phyloP scores from a whole-genome alignment of 768 basidiomycete species.

The Termitomyces heimii region DNA sequence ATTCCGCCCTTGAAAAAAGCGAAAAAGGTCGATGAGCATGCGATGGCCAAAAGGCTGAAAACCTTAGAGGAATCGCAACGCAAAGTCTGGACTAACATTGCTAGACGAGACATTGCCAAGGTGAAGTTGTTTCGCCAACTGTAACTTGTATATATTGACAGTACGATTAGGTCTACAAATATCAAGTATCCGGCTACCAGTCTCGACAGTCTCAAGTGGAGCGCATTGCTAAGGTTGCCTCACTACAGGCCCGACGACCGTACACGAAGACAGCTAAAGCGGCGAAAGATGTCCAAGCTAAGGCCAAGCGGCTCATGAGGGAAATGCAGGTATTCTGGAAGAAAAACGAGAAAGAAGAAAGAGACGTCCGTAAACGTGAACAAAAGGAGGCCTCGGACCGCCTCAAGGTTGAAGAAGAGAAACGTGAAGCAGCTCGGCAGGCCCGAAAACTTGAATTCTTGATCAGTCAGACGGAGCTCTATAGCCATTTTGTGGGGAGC shows the following conservation, averaged over 20 bases:
- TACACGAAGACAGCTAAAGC: constrained; percentile 70
- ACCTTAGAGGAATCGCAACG: constrained; percentile 78
- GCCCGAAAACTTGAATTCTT: constrained; percentile 97
- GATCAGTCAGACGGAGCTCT: constrained; percentile 97
- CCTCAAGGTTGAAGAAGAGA: constrained; percentile 86
- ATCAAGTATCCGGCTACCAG: constrained; percentile 60
- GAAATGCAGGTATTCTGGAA: constrained; percentile 98
- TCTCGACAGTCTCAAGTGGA: constrained; percentile 65
- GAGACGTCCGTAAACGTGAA: constrained; percentile 87
- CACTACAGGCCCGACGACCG: constrained; percentile 74
- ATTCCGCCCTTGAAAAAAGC: constrained; percentile 71
- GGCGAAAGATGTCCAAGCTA: constrained; percentile 77
- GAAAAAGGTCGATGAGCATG: constrained; percentile 67
- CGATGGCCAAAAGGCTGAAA: constrained; percentile 71
- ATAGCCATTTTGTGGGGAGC: constrained; percentile 98
- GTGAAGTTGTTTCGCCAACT: constrained; percentile 26
- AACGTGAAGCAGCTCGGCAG: constrained; percentile 87
- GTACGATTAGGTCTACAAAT: constrained; percentile 66
- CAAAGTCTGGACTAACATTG: constrained; percentile 90
- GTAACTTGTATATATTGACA: neutral
- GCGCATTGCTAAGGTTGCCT: constrained; percentile 68
- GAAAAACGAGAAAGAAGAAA: constrained; percentile 95
- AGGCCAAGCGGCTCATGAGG: constrained; percentile 84
- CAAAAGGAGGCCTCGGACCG: constrained; percentile 92
- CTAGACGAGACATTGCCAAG: constrained; percentile 77